These are phyloP conservation scores for Huntiella omanensis DNA, from an alignment of 2,329 filamentous ascomycete species.

Conservation along the genomic window DNA sequence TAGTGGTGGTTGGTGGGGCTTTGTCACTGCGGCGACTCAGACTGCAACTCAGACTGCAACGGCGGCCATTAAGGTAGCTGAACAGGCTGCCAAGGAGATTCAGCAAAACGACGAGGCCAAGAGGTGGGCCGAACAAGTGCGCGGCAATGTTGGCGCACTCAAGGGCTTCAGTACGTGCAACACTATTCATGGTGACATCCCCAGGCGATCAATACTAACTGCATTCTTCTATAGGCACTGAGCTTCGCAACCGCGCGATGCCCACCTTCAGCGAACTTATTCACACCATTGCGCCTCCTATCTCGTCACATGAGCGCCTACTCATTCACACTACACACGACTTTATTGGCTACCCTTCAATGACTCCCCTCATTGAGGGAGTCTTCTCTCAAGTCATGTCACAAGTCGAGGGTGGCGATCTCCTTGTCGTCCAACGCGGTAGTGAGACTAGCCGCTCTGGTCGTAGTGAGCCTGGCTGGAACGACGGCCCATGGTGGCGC, in stretches of 20 bases:
- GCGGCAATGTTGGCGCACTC: constrained; percentile 67
- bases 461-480: constrained; percentile 53
- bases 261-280: constrained; percentile 91
- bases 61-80: constrained; percentile 66
- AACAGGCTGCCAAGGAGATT: constrained; percentile 84
- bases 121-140: constrained; percentile 87
- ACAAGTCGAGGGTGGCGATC: constrained; percentile 93
- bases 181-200: constrained; percentile 1
- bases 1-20: constrained; percentile 66
- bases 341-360: constrained; percentile 77
- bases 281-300: constrained; percentile 86
- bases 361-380: constrained; percentile 79
- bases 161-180: constrained; percentile 47
- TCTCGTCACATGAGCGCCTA: constrained; percentile 88
- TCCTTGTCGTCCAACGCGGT: constrained; percentile 84
- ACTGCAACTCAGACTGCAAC: constrained; percentile 45
- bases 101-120: constrained; percentile 93
- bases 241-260: constrained; percentile 67
- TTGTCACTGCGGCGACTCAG: constrained; percentile 36
- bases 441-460: constrained; percentile 56
- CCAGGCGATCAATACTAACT: not conserved
- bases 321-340: constrained; percentile 97
- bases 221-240: constrained; percentile 44
- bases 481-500: constrained; percentile 93
- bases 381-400: constrained; percentile 94